phyloP scores from a whole-genome alignment of 192 early-diverging fungal genomes.

The Coemansia sp. region DNA sequence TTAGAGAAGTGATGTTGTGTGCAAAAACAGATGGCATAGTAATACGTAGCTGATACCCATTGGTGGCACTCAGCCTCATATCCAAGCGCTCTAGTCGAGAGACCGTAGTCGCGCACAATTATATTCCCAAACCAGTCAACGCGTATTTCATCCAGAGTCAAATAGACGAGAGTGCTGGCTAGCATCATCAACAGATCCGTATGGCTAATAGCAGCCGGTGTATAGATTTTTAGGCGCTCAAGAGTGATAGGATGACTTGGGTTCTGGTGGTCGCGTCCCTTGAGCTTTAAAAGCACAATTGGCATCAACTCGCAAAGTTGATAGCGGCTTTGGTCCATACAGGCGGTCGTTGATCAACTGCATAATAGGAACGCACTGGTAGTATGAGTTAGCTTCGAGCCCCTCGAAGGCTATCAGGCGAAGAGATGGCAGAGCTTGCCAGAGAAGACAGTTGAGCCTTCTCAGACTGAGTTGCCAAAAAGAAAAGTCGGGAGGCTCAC shows the following conservation, averaged over 20 bases:
- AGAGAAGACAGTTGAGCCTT: neutral
- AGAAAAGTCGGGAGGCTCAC: too few relatives aligned
- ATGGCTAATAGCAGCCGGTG: neutral
- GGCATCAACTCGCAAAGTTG: neutral
- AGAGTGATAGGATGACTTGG: neutral
- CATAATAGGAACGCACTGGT: neutral
- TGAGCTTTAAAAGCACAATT: neutral
- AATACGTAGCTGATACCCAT: too few relatives aligned
- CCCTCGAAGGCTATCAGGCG: neutral
- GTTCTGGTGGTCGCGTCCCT: neutral
- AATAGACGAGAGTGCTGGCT: neutral
- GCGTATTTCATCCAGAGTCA: neutral
- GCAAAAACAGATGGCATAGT: too few relatives aligned
- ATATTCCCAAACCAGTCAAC: neutral
- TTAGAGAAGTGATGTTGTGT: too few relatives aligned
- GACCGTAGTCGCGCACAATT: too few relatives aligned
- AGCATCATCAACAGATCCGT: neutral
- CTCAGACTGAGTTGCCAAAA: fast-evolving
- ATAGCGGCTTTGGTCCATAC: neutral
- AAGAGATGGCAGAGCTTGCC: neutral
- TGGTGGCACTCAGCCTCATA: too few relatives aligned
- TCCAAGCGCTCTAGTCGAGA: too few relatives aligned
- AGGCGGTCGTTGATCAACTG: neutral
- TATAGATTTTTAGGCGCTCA: neutral
- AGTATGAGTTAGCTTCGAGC: neutral